phyloP scores from a whole-genome alignment of 2,329 filamentous ascomycete genomes.

The Colletotrichum australisinense region DNA sequence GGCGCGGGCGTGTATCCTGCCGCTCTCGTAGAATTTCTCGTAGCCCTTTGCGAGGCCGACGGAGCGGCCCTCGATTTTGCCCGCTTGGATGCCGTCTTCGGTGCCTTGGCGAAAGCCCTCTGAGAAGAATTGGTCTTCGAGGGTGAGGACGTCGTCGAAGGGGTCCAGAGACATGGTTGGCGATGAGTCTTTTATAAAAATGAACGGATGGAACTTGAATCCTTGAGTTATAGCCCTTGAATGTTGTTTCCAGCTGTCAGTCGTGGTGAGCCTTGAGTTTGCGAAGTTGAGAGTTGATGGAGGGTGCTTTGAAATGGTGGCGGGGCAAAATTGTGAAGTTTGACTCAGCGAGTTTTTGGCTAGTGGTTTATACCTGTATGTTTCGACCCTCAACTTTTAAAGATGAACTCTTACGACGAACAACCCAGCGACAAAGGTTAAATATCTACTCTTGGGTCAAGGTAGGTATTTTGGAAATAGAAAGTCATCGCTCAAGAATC shows the following conservation, averaged over 20 bases:
- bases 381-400: neutral
- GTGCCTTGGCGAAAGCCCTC: constrained; percentile 83
- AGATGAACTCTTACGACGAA: neutral
- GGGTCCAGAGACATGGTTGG: constrained; percentile 54
- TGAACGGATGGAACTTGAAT: accelerated
- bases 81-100: constrained; percentile 80
- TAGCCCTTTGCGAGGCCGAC: constrained; percentile 94
- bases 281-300: constrained; percentile 18
- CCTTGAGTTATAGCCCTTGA: too few species aligned
- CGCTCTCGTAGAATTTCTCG: constrained; percentile 88
- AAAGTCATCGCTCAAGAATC: neutral
- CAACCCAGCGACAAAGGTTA: neutral
- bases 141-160: constrained; percentile 67
- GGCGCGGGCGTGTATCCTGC: constrained; percentile 80
- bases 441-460: too few species aligned
- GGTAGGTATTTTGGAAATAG: neutral
- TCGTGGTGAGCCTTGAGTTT: neutral
- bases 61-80: constrained; percentile 87
- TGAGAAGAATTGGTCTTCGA: constrained; percentile 80
- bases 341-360: constrained; percentile 30
- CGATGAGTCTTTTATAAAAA: neutral
- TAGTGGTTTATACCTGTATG: constrained; percentile 23
- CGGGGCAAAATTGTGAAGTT: constrained; percentile 29
- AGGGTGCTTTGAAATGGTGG: constrained; percentile 23
- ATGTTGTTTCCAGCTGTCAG: neutral